Evolutionary conservation across 2,329 filamentous ascomycete genomes (phyloP), one percentile per base, ranked within the genome.

Genomic region (Aspergillus spinulosporus): DNA sequence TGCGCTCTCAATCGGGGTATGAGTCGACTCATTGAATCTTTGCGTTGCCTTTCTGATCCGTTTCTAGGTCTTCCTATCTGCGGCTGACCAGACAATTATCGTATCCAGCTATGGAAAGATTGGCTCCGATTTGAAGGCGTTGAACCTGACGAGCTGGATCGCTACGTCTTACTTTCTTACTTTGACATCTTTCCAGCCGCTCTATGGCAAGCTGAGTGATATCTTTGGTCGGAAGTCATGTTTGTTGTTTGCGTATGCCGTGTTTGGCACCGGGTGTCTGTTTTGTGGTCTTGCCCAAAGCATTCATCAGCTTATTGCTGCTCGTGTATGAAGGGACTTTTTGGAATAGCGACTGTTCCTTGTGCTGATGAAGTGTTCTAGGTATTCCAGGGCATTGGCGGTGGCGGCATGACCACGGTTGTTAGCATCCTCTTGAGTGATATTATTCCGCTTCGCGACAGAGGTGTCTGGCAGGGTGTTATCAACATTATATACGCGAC

Each of bases 41-140:
- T 21, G 21, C 21, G 21, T 21, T 21, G 21, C 21, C 21, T 21
- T 42, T 52, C 59, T 65, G 59, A 67, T 43, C n/a, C 45, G 29
- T n/a, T 12, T 50, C 42, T 66, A 88, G 86, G 76, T 92, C 40
- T 90, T 89, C 67, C 78, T 93, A 5, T 82, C 86, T 15, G 87
- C 89, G 3, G 80, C 87, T 49, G 89, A 93, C 67, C 88, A 92
- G 70, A 90, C 90, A 0, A 84, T 92, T 52, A 86, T 89, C 31
- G 84, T 92, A 48, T 85, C 85, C n/a, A 86, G 82, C n/a, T 92
- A 92, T 70, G 88, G 87, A 49, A 84, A 82, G 60, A 92, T 93
- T 64, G 89, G 88, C 8, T 89, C 82, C 55, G 89, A 92, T 61
- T 76, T 93, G 29, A 79, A 89, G 50, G 88, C 89, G 1, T 78